phyloP scores from a whole-genome alignment of 1,284 basidiomycete genomes.

The Cystobasidium sp. region DNA sequence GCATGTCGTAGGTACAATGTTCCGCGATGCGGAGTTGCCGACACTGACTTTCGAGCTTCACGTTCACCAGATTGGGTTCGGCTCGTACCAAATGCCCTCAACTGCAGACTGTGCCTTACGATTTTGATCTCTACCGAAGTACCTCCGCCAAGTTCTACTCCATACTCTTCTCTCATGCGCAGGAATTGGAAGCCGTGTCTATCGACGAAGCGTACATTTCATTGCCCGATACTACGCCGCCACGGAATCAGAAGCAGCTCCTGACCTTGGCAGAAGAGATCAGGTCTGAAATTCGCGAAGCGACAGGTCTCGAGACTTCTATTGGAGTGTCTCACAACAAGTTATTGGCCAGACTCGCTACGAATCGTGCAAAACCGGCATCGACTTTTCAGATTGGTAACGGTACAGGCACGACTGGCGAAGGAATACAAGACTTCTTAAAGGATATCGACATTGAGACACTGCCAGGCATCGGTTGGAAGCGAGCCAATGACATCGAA shows the following conservation, averaged over 20 bases:
- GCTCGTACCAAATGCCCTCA: slow-evolving; percentile 76
- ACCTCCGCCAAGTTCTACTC: slow-evolving; percentile 74
- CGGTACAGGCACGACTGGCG: slow-evolving; percentile 54
- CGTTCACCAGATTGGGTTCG: slow-evolving; percentile 70
- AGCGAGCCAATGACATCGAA: slow-evolving; percentile 41
- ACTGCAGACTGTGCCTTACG: slow-evolving; percentile 83
- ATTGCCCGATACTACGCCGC: slow-evolving; percentile 56
- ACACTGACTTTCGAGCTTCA: too few relatives aligned
- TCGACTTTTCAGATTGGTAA: slow-evolving; percentile 72
- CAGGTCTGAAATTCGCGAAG: slow-evolving; percentile 71
- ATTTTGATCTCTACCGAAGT: slow-evolving; percentile 66
- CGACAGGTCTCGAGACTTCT: slow-evolving; percentile 77
- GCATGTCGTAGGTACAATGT: slow-evolving; percentile 73
- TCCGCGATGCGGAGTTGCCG: too few relatives aligned
- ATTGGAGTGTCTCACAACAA: slow-evolving; percentile 92
- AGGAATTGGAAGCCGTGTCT: slow-evolving; percentile 91
- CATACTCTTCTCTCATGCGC: slow-evolving; percentile 82
- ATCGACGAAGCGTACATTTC: slow-evolving; percentile 88
- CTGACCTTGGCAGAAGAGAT: slow-evolving; percentile 71
- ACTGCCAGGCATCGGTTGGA: slow-evolving; percentile 82
- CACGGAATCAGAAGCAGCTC: slow-evolving; percentile 51
- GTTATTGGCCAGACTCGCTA: slow-evolving; percentile 87
- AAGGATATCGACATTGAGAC: slow-evolving; percentile 80
- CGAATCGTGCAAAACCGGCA: slow-evolving; percentile 86
- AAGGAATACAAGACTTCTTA: slow-evolving; percentile 67